A percentile compares a stretch with the other conserved stretches of the same genome.
These are phyloP conservation scores for Russula lepida DNA, from an alignment of 768 basidiomycete species.

Conservation along the genomic window DNA sequence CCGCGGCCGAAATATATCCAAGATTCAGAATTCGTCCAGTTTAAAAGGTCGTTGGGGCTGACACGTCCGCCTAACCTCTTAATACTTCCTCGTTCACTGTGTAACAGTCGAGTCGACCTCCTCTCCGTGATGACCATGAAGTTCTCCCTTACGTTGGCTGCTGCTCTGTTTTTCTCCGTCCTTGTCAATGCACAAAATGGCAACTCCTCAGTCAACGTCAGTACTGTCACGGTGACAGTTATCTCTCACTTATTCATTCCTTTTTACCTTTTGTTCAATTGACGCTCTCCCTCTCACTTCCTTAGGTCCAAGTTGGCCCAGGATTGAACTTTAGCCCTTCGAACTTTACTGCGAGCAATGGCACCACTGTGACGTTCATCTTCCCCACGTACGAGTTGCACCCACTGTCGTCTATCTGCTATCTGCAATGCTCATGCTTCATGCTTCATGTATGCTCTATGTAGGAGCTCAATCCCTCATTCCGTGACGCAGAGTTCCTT, in stretches of 20 bases:
- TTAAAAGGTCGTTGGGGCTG: neutral
- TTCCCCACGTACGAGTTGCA: conserved; percentile 36
- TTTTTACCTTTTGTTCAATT: neutral
- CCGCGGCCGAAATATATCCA: neutral
- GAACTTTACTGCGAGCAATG: conserved; percentile 41
- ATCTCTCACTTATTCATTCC: no score
- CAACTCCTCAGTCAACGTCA: conserved; percentile 15
- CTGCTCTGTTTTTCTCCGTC: conserved; percentile 26
- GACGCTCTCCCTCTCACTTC: no score
- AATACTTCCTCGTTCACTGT: no score
- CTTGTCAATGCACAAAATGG: conserved; percentile 37
- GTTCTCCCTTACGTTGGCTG: conserved; percentile 26
- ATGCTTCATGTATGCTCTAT: neutral
- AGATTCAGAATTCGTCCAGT: neutral
- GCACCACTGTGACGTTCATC: conserved; percentile 45
- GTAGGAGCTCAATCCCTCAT: conserved; percentile 20
- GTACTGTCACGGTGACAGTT: no score
- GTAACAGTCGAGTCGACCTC: neutral
- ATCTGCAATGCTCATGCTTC: neutral
- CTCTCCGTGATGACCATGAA: conserved; percentile 24
- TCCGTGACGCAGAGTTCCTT: conserved; percentile 30
- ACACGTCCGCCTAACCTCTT: neutral
- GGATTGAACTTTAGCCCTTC: conserved; percentile 37
- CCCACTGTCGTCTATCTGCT: neutral
- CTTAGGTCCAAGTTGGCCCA: conserved; percentile 38